Evolutionary conservation across 73 alveolate genomes (phyloP).

Genomic region (Symbiodinium pilosum): DNA sequence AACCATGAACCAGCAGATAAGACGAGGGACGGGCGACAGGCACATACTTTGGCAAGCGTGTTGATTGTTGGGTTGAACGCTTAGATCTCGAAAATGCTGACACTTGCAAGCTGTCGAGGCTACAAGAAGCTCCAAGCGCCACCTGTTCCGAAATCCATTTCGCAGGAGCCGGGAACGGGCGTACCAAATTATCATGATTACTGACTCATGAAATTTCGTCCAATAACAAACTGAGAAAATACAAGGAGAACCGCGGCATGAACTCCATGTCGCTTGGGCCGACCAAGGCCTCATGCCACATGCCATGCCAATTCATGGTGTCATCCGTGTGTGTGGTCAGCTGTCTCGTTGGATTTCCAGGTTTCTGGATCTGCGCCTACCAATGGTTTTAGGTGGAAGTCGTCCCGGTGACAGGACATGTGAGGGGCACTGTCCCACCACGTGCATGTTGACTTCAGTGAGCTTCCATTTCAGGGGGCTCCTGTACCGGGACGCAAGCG

Average conservation of each 20-base stretch:
- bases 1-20: too few species aligned
- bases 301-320: too few species aligned
- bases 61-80: too few species aligned
- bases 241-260: neutral
- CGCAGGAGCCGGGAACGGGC: neutral
- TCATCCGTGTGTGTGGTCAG: too few species aligned
- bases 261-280: constrained; percentile 14
- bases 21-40: too few species aligned
- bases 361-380: constrained; percentile 3
- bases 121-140: neutral
- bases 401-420: neutral
- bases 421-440: neutral
- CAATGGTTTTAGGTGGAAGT: neutral
- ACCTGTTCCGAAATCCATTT: neutral
- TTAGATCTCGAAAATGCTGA: too few species aligned
- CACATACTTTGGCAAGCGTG: neutral
- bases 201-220: too few species aligned
- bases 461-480: neutral
- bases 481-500: neutral
- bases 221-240: too few species aligned
- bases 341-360: too few species aligned
- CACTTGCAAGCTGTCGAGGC: neutral
- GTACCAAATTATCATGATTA: too few species aligned
- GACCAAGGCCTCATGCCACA: neutral
- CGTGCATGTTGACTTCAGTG: neutral